Base-by-base conservation (phyloP, 169 alveolate genomes). In the Plasmodium gaboni region DNA sequence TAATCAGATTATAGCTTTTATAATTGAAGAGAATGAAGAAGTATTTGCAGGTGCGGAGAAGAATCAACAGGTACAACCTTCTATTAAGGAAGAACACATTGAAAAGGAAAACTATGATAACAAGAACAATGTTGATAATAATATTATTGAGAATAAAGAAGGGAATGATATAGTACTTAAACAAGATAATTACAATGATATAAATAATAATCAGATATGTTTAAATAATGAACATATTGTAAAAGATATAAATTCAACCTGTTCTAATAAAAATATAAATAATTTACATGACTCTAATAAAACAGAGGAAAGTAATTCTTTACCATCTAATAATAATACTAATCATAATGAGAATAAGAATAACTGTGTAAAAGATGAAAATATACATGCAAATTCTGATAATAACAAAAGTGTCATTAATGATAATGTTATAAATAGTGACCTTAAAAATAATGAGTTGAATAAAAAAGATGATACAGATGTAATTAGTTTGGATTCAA, bases 1-100 rank as follows among this genome's bases (percentile, higher is more conserved):
- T 24, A 78, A 78, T 28, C 89, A 78, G 67, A 78, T 78, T 64
- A 78, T 78, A 50, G 89, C 89, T 19, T 78, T 64, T 78, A 60
- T 78, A 26, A 78, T 78, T 51, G 89, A 78, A 28, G 53, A 26
- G 9, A 51, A 28, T 51, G 22, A 74, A 13, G 74, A 74, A 28
- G 9, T 15, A 51, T 6, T 46, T 1, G 38, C 24, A 17, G 26
- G 61, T 7, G 61, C 9, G 15, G 19, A 10, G 15, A n/a, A 10
- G 15, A n/a, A n/a, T 26, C 17, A 60, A 7, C 15, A 60, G 10
- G 74, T n/a, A 2, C 7, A 13, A 53, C 13, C 15, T 4, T 38
- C 55, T n/a, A 12, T 38, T 12, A 70, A 70, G 26, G 28, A 70
- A 48, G 28, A 70, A 22, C 13, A 2, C 8, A 12, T 55, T 15